phyloP scores from a whole-genome alignment of 2,329 filamentous ascomycete species.

The Talaromyces funiculosus region DNA sequence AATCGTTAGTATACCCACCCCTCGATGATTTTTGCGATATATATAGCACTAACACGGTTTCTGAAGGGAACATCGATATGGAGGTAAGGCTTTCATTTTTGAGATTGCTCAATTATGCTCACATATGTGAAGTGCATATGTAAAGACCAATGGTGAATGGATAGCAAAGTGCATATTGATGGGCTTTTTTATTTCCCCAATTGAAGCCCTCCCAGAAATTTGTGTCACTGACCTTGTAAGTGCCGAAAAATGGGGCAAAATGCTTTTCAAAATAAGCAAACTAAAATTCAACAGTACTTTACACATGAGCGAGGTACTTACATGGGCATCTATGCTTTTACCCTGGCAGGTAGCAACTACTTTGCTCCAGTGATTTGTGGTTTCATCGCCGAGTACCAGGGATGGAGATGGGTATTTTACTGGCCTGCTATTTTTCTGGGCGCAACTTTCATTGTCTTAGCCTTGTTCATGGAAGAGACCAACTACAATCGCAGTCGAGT shows the following conservation, averaged over 20 bases:
- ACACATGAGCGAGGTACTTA: constrained; percentile 38
- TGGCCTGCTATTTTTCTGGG: constrained; percentile 49
- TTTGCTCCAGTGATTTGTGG: constrained; percentile 44
- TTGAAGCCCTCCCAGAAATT: constrained; percentile 39
- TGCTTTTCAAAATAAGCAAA: background rate
- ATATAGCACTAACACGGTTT: background rate
- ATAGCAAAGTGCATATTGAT: constrained; percentile 32
- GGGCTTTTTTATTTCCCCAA: constrained; percentile 38
- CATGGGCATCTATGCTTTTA: constrained; percentile 37
- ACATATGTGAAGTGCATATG: constrained; percentile 25
- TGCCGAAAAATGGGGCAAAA: background rate
- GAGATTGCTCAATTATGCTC: background rate
- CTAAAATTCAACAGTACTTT: constrained; percentile 31
- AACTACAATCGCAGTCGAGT: constrained; percentile 38
- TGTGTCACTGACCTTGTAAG: constrained; percentile 39
- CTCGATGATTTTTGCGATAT: too few relatives aligned
- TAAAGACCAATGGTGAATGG: constrained; percentile 33
- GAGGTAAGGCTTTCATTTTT: constrained; percentile 7
- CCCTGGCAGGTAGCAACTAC: constrained; percentile 39
- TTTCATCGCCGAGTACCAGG: constrained; percentile 43
- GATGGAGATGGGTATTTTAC: constrained; percentile 47
- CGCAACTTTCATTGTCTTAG: constrained; percentile 43
- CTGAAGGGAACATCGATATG: constrained; percentile 10
- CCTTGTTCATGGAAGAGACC: constrained; percentile 54
- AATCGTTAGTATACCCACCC: constrained; percentile 22